Evolutionary conservation across 495 filamentous ascomycete species (phyloP), one percentile per base, ranked within the genome.

Genomic region (Entonaema liquescens): DNA sequence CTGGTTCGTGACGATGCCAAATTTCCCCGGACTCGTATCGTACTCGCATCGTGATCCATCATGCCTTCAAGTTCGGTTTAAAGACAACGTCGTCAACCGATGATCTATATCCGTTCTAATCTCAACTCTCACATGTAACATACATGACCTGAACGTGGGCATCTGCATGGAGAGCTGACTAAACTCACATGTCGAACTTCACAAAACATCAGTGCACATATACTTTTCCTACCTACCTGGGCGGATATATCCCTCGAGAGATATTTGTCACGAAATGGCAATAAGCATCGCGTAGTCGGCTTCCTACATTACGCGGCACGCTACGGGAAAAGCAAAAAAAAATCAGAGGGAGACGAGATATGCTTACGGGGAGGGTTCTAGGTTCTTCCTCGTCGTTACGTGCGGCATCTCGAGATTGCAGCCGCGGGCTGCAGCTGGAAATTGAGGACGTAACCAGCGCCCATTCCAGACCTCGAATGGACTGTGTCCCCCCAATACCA

Each of bases 1-100:
- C 31, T 69, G 61, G 40, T 58, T 69, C 44, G 61, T 68, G 59
- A 62, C 62, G 59, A 58, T 62, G 62, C 42, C 61, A 52, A 47
- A 59, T 66, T 73, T 69, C 70, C 70, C 70, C 65, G 62, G 70
- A 73, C 70, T 69, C 52, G 59, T 59, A 72, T 72, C 70, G 61
- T 60, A 65, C 60, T 72, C 64, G 61, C 70, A 69, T 73, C 70
- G 55, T 53, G 40, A 73, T 61, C 65, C 70, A 69, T 63, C 70
- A 47, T 58, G 33, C 44, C 26, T 61, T 47, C 56, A 60, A 66
- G 65, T 65, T 69, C 62, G 61, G 70, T 73, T 73, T 44, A 44
- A 61, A 61, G 42, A 23, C 40, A 13, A 61, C 28, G 8, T 29
- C 58, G 58, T 65, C 35, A 49, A 65, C 58, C 65, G 50, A 29